Conservation (phyloP, 805 yeast species). For the Vanderwaltozyma verrucispora region DNA sequence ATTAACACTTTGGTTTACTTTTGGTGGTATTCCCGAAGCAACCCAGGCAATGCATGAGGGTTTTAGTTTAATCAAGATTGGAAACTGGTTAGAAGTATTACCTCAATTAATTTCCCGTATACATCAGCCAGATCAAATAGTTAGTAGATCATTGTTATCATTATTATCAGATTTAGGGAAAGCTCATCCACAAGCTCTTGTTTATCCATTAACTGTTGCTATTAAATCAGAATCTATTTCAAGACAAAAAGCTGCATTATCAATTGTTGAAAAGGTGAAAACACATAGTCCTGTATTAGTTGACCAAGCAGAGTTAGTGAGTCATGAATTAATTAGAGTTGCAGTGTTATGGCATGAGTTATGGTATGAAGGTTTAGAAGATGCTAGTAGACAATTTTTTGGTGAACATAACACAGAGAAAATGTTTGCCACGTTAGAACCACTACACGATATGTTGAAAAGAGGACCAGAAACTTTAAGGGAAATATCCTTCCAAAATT, state of each 20-base stretch:
- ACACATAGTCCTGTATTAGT: constrained; percentile 76
- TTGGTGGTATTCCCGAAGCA: constrained; percentile 89
- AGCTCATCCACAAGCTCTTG: constrained; percentile 94
- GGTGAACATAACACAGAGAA: constrained; percentile 92
- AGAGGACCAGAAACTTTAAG: constrained; percentile 87
- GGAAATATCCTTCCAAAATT: constrained; percentile 84
- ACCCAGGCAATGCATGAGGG: constrained; percentile 88
- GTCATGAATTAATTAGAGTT: constrained; percentile 84
- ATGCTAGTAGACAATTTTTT: constrained; percentile 86
- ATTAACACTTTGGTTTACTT: constrained; percentile 89
- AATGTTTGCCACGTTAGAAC: constrained; percentile 86
- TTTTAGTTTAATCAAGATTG: constrained; percentile 76
- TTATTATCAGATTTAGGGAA: constrained; percentile 80
- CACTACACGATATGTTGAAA: constrained; percentile 74
- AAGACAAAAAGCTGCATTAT: constrained; percentile 83
- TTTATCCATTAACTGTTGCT: constrained; percentile 92
- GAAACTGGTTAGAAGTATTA: constrained; percentile 89
- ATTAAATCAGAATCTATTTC: constrained; percentile 85
- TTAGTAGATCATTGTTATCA: constrained; percentile 69
- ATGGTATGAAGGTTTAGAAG: constrained; percentile 97
- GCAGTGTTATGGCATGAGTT: constrained; percentile 96
- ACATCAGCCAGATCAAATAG: constrained; percentile 86
- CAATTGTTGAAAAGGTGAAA: constrained; percentile 87
- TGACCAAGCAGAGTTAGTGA: constrained; percentile 88
- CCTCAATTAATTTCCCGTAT: constrained; percentile 95